A percentile compares a stretch with the other conserved stretches of the same genome.
Conservation (phyloP, 2,329 filamentous ascomycete species). For the Eutypella sp. region DNA sequence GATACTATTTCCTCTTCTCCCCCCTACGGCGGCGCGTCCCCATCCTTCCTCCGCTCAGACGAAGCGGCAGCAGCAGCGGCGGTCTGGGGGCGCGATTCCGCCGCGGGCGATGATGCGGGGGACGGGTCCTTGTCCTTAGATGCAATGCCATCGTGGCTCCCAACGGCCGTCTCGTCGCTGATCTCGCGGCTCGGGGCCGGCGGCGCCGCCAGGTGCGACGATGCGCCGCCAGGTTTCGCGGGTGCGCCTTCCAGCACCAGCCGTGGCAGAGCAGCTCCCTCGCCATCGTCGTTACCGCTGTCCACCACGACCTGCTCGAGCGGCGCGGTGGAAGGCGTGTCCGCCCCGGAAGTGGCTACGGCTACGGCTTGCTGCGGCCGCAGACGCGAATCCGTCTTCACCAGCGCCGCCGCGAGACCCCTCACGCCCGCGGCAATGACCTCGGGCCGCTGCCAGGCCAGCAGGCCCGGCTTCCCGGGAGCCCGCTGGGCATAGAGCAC, state of each 20-base stretch:
- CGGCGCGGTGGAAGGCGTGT: not conserved
- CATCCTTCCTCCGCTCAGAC: too few relatives aligned
- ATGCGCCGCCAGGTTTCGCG: constrained; percentile 3
- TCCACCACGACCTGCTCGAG: constrained; percentile 29
- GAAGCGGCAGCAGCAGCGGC: too few relatives aligned
- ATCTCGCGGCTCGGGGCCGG: constrained; percentile 16
- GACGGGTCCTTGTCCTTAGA: constrained; percentile 8
- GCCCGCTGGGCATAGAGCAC: constrained; percentile 38
- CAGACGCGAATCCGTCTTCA: constrained; percentile 35
- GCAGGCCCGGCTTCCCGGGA: constrained; percentile 35
- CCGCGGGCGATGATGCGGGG: constrained; percentile 6
- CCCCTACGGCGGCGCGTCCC: too few relatives aligned
- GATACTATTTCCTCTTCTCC: too few relatives aligned
- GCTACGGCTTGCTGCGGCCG: too few relatives aligned
- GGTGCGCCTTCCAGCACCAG: constrained; percentile 4
- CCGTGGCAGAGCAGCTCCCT: constrained; percentile 1
- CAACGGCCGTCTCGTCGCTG: constrained; percentile 25
- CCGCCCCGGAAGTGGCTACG: too few relatives aligned
- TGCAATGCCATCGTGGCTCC: constrained; percentile 13
- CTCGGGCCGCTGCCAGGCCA: constrained; percentile 46
- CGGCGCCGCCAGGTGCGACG: constrained; percentile 15
- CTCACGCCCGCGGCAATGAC: constrained; percentile 38
- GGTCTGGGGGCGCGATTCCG: too few relatives aligned
- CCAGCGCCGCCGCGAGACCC: constrained; percentile 34
- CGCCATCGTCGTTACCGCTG: constrained; percentile 1